Base-by-base conservation (phyloP, 441 rosid genomes). In the Melastoma candidum region DNA sequence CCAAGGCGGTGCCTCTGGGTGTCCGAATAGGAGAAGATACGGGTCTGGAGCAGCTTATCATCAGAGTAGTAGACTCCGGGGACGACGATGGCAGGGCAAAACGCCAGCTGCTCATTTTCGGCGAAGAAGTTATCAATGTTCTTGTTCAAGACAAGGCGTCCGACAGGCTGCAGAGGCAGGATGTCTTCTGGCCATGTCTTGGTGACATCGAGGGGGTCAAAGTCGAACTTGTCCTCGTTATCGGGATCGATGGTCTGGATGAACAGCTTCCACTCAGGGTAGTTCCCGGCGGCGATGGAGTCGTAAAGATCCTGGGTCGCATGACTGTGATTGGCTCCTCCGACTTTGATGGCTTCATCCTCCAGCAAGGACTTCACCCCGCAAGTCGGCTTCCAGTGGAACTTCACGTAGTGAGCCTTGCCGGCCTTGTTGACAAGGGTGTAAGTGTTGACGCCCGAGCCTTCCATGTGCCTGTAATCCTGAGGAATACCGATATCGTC, bases 1-100 rank as follows among this genome's bases (percentile, higher is more conserved):
- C 97, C 97, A 25, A 92, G 98, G 46, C 98, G 95, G 72, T 92
- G 92, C 76, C 98, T 85, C 68, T 92, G 97, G 41, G 97, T 85
- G 56, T 92, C 98, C 26, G 87, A 32, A 56, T 92, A 92, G 12
- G 98, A 77, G 76, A 92, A 92, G 67, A 92, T 69, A 45, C 97
- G 71, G 61, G 67, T 65, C 73, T 88, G 98, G 54, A 92, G 90
- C 60, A 92, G 51, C 71, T 92, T 88, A 66, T 92, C 98, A 72
- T 92, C 80, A 6, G 98, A 84, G 64, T 85, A 92, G 45, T 81
- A 69, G 57, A 92, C 25, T 3, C 98, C 97, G 51, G 97, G 98
- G 67, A 88, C 97, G 58, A 88, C 84, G 74, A 80, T 63, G 44
- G 82, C 81, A 63, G 98, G 98, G 67, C 85, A 80, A 71, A 92